Evolutionary conservation across 2,329 filamentous ascomycete species (phyloP), one percentile per base, ranked within the genome.

Genomic region (Fusarium pseudocircinatum): DNA sequence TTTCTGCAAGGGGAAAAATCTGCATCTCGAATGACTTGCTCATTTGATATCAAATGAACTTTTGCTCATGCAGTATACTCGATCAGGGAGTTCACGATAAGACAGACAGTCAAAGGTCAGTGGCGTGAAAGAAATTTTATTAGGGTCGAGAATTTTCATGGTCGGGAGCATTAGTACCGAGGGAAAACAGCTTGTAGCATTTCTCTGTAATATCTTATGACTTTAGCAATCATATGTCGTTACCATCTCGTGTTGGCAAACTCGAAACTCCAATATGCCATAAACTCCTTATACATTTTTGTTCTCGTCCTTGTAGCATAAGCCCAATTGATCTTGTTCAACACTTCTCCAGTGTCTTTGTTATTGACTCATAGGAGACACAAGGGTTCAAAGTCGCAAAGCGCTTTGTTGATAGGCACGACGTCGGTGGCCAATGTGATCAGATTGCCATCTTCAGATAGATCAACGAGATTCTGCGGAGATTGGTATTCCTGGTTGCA

Each of bases 401-500:
- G 50, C 0, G 34, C 20, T 5, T 18, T 28, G 8, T 54, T 54
- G 20, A 40, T 8, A 6, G 50, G 50, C 8, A 28, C 15, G 12
- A 1, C 9, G 6, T 37, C 20, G 16, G 50, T 40, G 7, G 24
- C 50, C 14, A 39, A 7, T 18, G 20, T 4, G 24, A 54, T 54
- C 11, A 54, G 50, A 3, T 40, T 20, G 7, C 24, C 20, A n/a
- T 13, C 20, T 20, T 14, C 30, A 10, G 16, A 6, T 8, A 2
- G 7, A 12, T 28, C 20, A 14, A 7, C 24, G 34, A n/a, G 14
- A 9, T 9, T 13, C 24, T n/a, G 24, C 1, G 3, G 9, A 13
- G 34, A 7, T 13, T 2, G 7, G 2, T 13, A 1, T 0, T 28
- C 34, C 18, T 6, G 20, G 6, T 2, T 16, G 6, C 28, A 9